phyloP scores from a whole-genome alignment of 78 protist genomes.

The Tieghemostelium lacteum region DNA sequence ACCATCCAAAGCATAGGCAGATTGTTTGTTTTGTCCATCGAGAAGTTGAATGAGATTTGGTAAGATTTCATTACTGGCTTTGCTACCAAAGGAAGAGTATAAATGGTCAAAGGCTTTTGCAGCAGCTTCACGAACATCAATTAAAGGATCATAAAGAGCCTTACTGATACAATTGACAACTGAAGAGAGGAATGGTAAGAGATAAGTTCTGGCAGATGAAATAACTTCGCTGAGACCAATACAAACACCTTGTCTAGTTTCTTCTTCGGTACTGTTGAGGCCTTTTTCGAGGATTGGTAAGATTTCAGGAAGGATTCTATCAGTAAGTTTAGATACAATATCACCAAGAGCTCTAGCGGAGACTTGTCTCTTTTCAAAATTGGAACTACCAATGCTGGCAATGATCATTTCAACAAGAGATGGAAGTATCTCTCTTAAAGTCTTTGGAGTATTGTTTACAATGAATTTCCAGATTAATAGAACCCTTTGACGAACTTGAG shows the following conservation, averaged over 20 bases:
- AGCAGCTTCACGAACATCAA: constrained; percentile 88
- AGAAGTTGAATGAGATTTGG: constrained; percentile 77
- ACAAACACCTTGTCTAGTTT: constrained; percentile 89
- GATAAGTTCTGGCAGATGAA: constrained; percentile 64
- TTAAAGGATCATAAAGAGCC: constrained; percentile 89
- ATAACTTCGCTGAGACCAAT: constrained; percentile 93
- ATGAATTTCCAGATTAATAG: constrained; percentile 92
- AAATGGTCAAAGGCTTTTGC: constrained; percentile 86
- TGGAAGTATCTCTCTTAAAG: constrained; percentile 85
- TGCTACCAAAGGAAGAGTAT: constrained; percentile 52
- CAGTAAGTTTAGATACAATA: constrained; percentile 90
- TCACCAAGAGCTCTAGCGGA: constrained; percentile 94
- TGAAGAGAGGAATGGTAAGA: constrained; percentile 37
- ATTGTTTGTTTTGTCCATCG: not conserved
- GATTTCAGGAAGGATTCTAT: constrained; percentile 87
- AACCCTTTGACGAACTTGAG: constrained; percentile 88
- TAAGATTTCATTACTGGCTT: constrained; percentile 85
- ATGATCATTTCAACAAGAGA: constrained; percentile 85
- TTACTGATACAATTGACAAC: constrained; percentile 83
- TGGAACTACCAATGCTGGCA: constrained; percentile 63
- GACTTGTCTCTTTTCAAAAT: constrained; percentile 62
- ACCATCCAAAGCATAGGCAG: constrained; percentile 83
- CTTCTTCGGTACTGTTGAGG: constrained; percentile 30
- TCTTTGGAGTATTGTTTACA: constrained; percentile 87
- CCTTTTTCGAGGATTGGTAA: constrained; percentile 86